phyloP scores from a whole-genome alignment of 202 grass and related monocot genomes.

The Setaria italica region DNA sequence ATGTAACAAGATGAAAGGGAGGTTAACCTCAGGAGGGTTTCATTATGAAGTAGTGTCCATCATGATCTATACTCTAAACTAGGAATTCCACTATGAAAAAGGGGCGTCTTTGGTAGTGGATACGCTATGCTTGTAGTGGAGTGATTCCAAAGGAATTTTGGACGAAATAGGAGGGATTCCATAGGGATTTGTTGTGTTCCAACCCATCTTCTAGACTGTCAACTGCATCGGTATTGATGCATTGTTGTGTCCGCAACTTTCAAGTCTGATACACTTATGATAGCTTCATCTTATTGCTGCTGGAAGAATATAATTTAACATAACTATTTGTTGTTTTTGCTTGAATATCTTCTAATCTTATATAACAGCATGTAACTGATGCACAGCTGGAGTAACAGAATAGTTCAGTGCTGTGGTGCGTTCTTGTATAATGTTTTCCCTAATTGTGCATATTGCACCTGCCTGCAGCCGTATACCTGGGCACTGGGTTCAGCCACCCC shows the following conservation, averaged over 20 bases:
- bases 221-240: constrained; percentile 3
- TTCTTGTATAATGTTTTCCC: background rate
- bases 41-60: background rate
- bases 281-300: constrained; percentile 27
- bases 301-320: constrained; percentile 11
- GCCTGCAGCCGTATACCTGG: constrained; percentile 76
- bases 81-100: background rate
- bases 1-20: constrained; percentile 19
- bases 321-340: constrained; percentile 14
- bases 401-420: background rate
- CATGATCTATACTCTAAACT: constrained; percentile 2
- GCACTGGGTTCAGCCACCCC: constrained; percentile 82
- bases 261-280: constrained; percentile 22
- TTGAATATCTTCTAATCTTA: background rate
- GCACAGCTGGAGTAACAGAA: background rate
- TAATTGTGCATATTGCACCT: constrained; percentile 42
- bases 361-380: background rate
- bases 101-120: constrained; percentile 5
- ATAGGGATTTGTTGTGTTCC: background rate
- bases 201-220: background rate
- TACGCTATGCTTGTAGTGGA: background rate
- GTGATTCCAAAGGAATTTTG: background rate
- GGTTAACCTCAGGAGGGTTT: background rate
- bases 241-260: constrained; percentile 22
- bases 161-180: background rate